Conservation (phyloP, 1,284 basidiomycete genomes). For the Puccinia brachypodii region DNA sequence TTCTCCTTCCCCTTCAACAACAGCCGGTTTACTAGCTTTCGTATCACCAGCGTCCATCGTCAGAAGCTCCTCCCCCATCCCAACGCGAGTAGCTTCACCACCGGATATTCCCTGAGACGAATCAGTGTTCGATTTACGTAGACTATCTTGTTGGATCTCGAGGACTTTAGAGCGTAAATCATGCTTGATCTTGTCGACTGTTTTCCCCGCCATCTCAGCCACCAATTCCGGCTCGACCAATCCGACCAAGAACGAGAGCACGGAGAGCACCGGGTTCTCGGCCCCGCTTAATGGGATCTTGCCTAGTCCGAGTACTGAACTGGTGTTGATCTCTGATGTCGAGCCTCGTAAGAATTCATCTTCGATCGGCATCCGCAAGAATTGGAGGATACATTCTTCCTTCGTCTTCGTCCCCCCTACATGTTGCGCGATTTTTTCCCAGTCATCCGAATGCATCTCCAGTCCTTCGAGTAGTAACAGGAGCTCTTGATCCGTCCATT, state of each 20-base stretch:
- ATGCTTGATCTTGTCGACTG: slow-evolving; percentile 66
- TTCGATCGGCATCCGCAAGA: slow-evolving; percentile 94
- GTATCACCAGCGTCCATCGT: slow-evolving; percentile 54
- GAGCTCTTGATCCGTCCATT: slow-evolving; percentile 90
- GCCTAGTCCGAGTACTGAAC: slow-evolving; percentile 65
- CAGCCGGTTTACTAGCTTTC: slow-evolving; percentile 52
- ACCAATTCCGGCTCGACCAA: slow-evolving; percentile 89
- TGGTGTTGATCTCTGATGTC: slow-evolving; percentile 61
- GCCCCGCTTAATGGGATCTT: slow-evolving; percentile 86
- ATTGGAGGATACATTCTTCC: slow-evolving; percentile 93
- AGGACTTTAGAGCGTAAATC: slow-evolving; percentile 64
- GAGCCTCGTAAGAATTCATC: slow-evolving; percentile 69
- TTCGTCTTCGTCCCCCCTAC: slow-evolving; percentile 78
- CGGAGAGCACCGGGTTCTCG: slow-evolving; percentile 98
- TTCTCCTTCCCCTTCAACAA: no score
- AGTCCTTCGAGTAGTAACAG: slow-evolving; percentile 86
- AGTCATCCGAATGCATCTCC: slow-evolving; percentile 98
- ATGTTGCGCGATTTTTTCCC: slow-evolving; percentile 86
- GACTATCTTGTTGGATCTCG: slow-evolving; percentile 10
- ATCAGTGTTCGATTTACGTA: slow-evolving; percentile 37
- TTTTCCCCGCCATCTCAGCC: slow-evolving; percentile 87
- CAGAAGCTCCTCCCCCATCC: slow-evolving; percentile 49
- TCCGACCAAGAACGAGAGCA: slow-evolving; percentile 91
- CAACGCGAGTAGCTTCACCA: slow-evolving; percentile 56
- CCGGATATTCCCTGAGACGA: slow-evolving; percentile 60